phyloP scores from a whole-genome alignment of 2,329 filamentous ascomycete species.

The Fusarium poae region DNA sequence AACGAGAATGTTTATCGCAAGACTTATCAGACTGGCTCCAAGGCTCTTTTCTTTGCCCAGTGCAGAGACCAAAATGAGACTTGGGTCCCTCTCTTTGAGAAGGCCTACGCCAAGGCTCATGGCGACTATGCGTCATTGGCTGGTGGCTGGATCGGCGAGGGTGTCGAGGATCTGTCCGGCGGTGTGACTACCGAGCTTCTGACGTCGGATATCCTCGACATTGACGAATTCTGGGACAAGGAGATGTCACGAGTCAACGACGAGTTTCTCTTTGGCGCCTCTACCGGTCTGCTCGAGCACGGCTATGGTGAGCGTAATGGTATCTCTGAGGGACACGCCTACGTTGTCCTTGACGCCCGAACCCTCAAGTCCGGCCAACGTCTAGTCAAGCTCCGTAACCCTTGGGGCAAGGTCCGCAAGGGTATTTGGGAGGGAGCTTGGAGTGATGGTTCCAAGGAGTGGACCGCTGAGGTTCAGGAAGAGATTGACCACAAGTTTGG shows the following conservation, averaged over 20 bases:
- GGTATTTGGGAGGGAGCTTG: constrained; percentile 71
- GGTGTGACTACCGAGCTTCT: constrained; percentile 78
- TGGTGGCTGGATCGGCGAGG: constrained; percentile 77
- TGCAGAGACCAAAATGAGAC: constrained; percentile 83
- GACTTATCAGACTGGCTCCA: constrained; percentile 79
- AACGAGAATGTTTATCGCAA: constrained; percentile 78
- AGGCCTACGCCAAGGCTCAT: constrained; percentile 87
- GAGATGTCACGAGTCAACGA: constrained; percentile 85
- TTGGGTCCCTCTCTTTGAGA: constrained; percentile 84
- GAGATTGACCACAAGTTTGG: constrained; percentile 72
- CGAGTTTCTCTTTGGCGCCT: constrained; percentile 82
- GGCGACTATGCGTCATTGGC: constrained; percentile 80
- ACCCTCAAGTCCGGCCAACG: constrained; percentile 65
- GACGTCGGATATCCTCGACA: constrained; percentile 79
- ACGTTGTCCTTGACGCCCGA: constrained; percentile 71
- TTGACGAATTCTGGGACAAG: constrained; percentile 85
- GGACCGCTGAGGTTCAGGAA: constrained; percentile 68
- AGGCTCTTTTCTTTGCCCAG: constrained; percentile 82
- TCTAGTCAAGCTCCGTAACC: constrained; percentile 70
- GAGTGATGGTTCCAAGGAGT: constrained; percentile 72
- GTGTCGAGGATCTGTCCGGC: constrained; percentile 71
- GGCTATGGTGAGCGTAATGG: constrained; percentile 72
- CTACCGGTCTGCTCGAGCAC: constrained; percentile 71
- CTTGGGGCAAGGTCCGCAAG: constrained; percentile 70
- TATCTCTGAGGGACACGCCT: constrained; percentile 70